Base-by-base conservation (phyloP, 768 basidiomycete species). In the Vararia minispora region DNA sequence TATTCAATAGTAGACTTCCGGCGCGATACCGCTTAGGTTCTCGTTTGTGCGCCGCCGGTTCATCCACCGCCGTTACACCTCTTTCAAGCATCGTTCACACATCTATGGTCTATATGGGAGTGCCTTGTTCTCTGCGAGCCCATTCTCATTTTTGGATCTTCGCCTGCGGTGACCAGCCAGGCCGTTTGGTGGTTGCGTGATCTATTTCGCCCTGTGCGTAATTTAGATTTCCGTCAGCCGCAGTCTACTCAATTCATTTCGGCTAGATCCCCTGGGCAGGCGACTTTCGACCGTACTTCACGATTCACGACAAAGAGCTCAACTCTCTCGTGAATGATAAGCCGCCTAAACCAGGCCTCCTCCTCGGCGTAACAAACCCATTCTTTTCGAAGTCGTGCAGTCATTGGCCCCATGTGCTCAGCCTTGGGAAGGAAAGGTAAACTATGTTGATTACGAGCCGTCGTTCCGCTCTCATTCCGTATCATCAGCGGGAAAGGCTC, bases 201-300 rank as follows among this genome's bases (percentile, higher is more conserved):
- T 53, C 64, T 97, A 8, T 50, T 95, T 5, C 72, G 87, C 25
- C 94, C 94, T 4, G 83, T 90, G 52, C 37, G 69, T 58, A 22
- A 12, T 16, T 14, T 17, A 21, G 6, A 36, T 25, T 22, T 39
- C 23, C 29, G 34, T 29, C 17, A 22, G n/a, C 7, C 27, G n/a
- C n/a, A 27, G 14, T 29, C 4, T 16, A 18, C 6, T 9, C 36
- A 28, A 33, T 29, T 30, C 18, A 34, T 9, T 43, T 8, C 23
- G 27, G 23, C 29, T 42, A 90, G 88, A 78, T 94, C 22, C 88
- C 90, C 3, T 65, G 87, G 6, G 74, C 80, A 0, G 76, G 75
- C 1, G 92, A 99, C 52, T 75, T 88, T 50, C 72, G 94, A 7
- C 94, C 94, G 0, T 99, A 94, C 57, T 85, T 97, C 47, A 95